Evolutionary conservation across 257 asterid genomes (phyloP).

Genomic region (Solanum chiquidenum): DNA sequence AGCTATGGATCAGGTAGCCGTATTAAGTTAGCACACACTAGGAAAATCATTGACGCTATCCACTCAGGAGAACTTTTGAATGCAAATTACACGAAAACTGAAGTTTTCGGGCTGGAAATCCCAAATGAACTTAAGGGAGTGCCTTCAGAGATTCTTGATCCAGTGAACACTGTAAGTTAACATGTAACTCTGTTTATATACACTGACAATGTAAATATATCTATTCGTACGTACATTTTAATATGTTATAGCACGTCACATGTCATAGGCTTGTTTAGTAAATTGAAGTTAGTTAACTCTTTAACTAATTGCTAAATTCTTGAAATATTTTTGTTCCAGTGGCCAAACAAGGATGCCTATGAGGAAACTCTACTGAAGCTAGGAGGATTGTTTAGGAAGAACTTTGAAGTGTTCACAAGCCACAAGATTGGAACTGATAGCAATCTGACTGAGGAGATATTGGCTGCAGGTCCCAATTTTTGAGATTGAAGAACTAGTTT

Average conservation of each 20-base stretch:
- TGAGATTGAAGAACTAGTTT: conserved; percentile 2
- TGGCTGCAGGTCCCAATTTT: conserved; percentile 76
- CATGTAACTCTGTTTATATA: neutral
- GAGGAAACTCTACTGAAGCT: conserved; percentile 54
- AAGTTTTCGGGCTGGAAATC: conserved; percentile 82
- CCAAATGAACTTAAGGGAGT: conserved; percentile 74
- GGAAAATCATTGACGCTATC: conserved; percentile 84
- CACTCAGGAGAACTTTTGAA: conserved; percentile 62
- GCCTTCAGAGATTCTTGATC: conserved; percentile 79
- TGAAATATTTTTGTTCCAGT: conserved; percentile 27
- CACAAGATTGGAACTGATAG: conserved; percentile 64
- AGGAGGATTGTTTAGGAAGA: conserved; percentile 73
- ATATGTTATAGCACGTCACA: neutral
- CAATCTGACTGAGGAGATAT: conserved; percentile 51
- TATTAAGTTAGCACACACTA: conserved; percentile 73
- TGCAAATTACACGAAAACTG: conserved; percentile 53
- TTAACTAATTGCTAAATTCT: neutral
- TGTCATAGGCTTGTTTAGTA: neutral
- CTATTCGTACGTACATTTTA: neutral
- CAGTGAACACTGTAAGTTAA: conserved; percentile 64
- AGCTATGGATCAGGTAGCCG: conserved; percentile 80
- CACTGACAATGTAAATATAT: neutral
- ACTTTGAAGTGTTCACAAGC: conserved; percentile 54
- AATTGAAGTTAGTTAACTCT: neutral
- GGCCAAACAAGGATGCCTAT: conserved; percentile 61